Evolutionary conservation across 805 yeast species (phyloP).

Genomic region (Kodamaea fukazawae): DNA sequence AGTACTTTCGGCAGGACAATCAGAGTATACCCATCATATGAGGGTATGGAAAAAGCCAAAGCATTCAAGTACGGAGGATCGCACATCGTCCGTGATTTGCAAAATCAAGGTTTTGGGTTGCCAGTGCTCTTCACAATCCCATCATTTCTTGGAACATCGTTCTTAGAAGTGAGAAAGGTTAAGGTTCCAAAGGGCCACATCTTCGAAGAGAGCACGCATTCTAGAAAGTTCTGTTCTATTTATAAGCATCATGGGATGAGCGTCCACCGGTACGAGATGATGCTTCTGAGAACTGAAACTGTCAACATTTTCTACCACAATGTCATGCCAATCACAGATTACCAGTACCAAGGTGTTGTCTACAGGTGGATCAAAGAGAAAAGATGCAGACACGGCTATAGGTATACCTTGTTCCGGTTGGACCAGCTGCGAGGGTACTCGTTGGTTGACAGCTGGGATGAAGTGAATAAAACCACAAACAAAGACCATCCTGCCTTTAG

Average conservation of each 20-base stretch:
- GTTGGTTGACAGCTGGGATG: slow-evolving; percentile 11
- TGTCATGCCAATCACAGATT: slow-evolving; percentile 10
- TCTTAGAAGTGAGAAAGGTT: not conserved
- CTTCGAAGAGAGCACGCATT: slow-evolving; percentile 4
- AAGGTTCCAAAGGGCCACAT: not conserved
- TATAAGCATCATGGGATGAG: slow-evolving; percentile 3
- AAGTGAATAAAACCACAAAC: slow-evolving; percentile 1
- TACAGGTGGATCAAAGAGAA: slow-evolving; percentile 10
- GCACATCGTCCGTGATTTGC: not conserved
- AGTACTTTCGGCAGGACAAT: slow-evolving; percentile 1
- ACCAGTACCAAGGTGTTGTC: slow-evolving; percentile 8
- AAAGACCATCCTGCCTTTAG: slow-evolving; percentile 1
- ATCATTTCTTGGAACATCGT: not conserved
- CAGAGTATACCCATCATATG: slow-evolving; percentile 5
- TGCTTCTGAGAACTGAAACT: not conserved
- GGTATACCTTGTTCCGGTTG: slow-evolving; percentile 5
- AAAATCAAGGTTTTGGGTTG: slow-evolving; percentile 8
- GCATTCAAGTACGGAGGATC: not conserved
- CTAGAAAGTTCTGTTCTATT: slow-evolving; percentile 4
- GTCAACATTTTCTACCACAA: slow-evolving; percentile 9
- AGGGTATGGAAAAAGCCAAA: slow-evolving; percentile 1
- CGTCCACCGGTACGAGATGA: slow-evolving; percentile 1
- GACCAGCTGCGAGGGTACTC: slow-evolving; percentile 6
- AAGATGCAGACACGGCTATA: not conserved
- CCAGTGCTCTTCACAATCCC: slow-evolving; percentile 3